Conservation (phyloP, 2,329 filamentous ascomycete genomes). For the Ceratocystis albifundus region DNA sequence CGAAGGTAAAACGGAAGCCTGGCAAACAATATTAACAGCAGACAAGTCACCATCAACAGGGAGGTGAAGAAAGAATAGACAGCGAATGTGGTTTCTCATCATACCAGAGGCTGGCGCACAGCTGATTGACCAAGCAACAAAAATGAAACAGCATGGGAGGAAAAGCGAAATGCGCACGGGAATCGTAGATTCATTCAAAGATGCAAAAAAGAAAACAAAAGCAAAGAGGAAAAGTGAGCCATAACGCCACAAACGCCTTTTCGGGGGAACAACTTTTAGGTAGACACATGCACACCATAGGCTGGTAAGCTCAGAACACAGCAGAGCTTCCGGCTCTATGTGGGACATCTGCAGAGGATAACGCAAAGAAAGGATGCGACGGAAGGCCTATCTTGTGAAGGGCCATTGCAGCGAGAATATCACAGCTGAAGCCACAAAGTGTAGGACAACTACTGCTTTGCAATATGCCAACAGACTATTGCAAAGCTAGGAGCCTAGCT, state of each 20-base stretch:
- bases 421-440: not conserved
- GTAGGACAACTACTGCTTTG: not conserved
- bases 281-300: not conserved
- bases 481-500: not conserved
- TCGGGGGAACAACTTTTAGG: slow-evolving; percentile 11
- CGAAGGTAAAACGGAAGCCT: not conserved
- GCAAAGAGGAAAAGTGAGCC: not conserved
- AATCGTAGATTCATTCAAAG: slow-evolving; percentile 9
- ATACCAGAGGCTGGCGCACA: not conserved
- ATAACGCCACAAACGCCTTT: slow-evolving; percentile 13
- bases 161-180: not conserved
- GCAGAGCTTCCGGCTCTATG: not conserved
- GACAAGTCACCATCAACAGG: not conserved
- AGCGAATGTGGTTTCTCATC: slow-evolving; percentile 13
- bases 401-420: not conserved
- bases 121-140: not conserved
- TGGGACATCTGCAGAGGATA: not conserved
- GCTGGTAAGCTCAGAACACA: not conserved
- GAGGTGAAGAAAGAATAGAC: not conserved
- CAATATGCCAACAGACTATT: slow-evolving; percentile 2
- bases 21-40: not conserved
- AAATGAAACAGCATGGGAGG: not conserved
- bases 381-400: not conserved
- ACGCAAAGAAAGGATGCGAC: not conserved
- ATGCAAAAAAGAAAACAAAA: not conserved